Percentiles rank a stretch among this genome's conserved stretches.
Evolutionary conservation across 495 filamentous ascomycete genomes (phyloP).

Genomic region (Cercophora sp.): DNA sequence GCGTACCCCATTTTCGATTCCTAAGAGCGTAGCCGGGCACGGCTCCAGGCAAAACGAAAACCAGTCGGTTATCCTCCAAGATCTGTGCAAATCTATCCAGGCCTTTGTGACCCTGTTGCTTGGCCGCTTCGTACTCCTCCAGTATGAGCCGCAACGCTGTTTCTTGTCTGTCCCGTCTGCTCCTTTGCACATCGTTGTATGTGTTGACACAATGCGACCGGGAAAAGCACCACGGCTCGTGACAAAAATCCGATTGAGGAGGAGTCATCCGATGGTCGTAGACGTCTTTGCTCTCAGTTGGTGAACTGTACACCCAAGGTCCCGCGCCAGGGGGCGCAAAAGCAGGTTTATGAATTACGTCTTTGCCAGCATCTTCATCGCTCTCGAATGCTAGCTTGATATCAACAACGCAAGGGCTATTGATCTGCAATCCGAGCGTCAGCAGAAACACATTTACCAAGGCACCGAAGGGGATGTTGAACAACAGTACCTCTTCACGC

Average conservation of each 20-base stretch:
- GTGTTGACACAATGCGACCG: neutral
- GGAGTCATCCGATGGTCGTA: too few species aligned
- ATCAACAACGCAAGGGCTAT: slow-evolving; percentile 38
- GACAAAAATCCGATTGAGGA: too few species aligned
- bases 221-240: neutral
- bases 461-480: too few species aligned
- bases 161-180: neutral
- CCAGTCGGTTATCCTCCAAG: slow-evolving; percentile 19
- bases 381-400: slow-evolving; percentile 28
- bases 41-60: slow-evolving; percentile 31
- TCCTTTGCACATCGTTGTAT: neutral
- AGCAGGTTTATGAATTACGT: neutral
- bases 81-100: neutral
- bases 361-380: neutral
- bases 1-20: slow-evolving; percentile 37
- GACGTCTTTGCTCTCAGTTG: too few species aligned
- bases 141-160: neutral
- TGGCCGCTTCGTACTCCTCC: slow-evolving; percentile 1
- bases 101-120: neutral
- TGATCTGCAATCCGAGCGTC: slow-evolving; percentile 6
- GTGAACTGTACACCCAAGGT: too few species aligned
- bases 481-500: slow-evolving; percentile 35
- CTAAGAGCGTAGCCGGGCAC: slow-evolving; percentile 39
- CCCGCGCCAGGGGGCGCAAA: too few species aligned
- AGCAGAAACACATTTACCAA: too few species aligned